These are phyloP conservation scores for Thermomyces lanuginosus DNA, from an alignment of 2,329 filamentous ascomycete species.

Conservation along the genomic window DNA sequence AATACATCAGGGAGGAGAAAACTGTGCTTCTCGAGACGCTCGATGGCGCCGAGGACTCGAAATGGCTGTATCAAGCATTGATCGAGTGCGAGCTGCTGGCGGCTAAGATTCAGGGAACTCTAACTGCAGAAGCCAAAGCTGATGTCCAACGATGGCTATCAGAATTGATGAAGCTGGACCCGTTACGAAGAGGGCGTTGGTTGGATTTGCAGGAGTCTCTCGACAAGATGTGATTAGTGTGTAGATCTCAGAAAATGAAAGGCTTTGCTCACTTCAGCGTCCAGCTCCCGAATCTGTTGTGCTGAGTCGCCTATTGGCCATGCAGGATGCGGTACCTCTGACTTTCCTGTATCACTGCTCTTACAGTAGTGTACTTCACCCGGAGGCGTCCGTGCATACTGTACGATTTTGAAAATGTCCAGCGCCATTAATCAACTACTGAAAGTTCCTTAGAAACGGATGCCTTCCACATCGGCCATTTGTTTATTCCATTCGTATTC, in stretches of 20 bases:
- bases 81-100: constrained; percentile 55
- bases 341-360: too few relatives aligned
- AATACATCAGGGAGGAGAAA: constrained; percentile 55
- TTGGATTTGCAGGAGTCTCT: constrained; percentile 44
- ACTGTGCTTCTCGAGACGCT: constrained; percentile 53
- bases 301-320: too few relatives aligned
- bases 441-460: too few relatives aligned
- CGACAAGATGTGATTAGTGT: constrained; percentile 2
- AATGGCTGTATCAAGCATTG: constrained; percentile 81
- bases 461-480: too few relatives aligned
- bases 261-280: too few relatives aligned
- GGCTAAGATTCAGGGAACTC: constrained; percentile 32
- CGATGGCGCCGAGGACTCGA: constrained; percentile 52
- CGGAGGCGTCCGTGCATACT: too few relatives aligned
- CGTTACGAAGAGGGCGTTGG: constrained; percentile 61
- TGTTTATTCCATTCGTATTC: too few relatives aligned
- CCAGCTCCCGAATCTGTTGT: too few relatives aligned
- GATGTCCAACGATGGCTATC: constrained; percentile 44
- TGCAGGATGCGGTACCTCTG: background rate
- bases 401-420: too few relatives aligned
- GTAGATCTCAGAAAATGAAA: background rate
- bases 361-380: too few relatives aligned
- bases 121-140: constrained; percentile 28
- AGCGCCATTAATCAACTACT: too few relatives aligned
- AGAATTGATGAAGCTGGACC: constrained; percentile 53